Percentiles rank a stretch among this genome's conserved stretches.
phyloP scores from a whole-genome alignment of 495 filamentous ascomycete genomes.

The Penicillium paradoxum region DNA sequence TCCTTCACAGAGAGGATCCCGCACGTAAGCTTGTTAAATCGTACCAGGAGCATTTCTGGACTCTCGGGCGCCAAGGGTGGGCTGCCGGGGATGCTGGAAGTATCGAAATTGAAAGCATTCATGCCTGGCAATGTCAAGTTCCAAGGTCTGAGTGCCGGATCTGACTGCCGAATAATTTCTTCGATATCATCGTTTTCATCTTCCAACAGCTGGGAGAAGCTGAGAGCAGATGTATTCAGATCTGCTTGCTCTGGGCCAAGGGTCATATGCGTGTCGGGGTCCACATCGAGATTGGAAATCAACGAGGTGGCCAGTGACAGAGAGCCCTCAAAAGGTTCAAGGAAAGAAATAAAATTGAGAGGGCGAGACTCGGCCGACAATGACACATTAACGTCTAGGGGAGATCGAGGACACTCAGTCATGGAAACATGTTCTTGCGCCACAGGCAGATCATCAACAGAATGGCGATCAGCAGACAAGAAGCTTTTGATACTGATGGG shows the following conservation, averaged over 20 bases:
- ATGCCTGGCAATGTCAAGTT: conserved; percentile 20
- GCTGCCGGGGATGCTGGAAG: conserved; percentile 6
- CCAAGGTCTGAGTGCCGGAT: conserved; percentile 35
- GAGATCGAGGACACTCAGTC: conserved; percentile 1
- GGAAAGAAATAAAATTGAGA: conserved; percentile 20
- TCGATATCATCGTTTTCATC: conserved; percentile 53
- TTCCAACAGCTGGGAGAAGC: conserved; percentile 34
- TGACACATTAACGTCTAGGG: conserved; percentile 9
- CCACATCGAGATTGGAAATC: not conserved
- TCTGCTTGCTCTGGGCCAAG: conserved; percentile 5
- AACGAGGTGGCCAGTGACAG: conserved; percentile 14
- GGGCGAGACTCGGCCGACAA: conserved; percentile 17
- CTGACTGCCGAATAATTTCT: conserved; percentile 51
- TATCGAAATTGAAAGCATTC: conserved; percentile 3
- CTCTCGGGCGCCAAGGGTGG: conserved; percentile 40
- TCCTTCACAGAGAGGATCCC: conserved; percentile 72
- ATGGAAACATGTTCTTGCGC: conserved; percentile 8
- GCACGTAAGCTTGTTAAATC: conserved; percentile 68
- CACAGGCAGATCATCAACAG: conserved; percentile 13
- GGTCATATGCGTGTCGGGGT: not conserved
- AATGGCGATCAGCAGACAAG: conserved; percentile 16
- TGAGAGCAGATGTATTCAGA: conserved; percentile 18
- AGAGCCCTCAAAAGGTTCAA: conserved; percentile 17
- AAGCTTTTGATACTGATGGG: conserved; percentile 20
- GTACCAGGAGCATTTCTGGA: conserved; percentile 60